Conservation (phyloP, 2,329 filamentous ascomycete genomes). For the Fusarium sp. region DNA sequence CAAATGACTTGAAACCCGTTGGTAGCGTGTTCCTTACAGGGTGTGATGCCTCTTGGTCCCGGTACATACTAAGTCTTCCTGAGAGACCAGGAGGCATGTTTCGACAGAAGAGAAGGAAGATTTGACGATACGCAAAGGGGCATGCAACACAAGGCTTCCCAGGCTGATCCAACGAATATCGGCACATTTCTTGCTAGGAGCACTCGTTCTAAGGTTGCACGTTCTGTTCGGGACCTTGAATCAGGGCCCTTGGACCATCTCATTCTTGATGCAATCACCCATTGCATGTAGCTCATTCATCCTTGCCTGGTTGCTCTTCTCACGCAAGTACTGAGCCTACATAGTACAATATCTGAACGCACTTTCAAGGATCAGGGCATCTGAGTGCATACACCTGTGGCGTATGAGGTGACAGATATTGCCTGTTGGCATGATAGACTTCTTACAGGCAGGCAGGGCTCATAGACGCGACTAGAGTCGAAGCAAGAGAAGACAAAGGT, state of each 20-base stretch:
- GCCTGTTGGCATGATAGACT: constrained; percentile 1
- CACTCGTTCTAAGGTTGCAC: constrained; percentile 28
- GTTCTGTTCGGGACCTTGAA: constrained; percentile 21
- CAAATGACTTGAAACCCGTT: constrained; percentile 38
- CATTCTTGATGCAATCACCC: constrained; percentile 13
- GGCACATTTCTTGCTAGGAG: constrained; percentile 30
- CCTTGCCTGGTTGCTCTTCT: constrained; percentile 24
- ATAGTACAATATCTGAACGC: constrained; percentile 14
- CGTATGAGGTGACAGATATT: constrained; percentile 12
- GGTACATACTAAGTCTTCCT: constrained; percentile 34
- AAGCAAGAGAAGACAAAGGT: constrained; percentile 21
- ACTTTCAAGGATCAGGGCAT: constrained; percentile 23
- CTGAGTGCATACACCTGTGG: constrained; percentile 23
- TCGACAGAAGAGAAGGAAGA: constrained; percentile 22
- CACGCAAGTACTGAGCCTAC: constrained; percentile 18
- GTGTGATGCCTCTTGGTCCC: constrained; percentile 35
- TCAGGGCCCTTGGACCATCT: constrained; percentile 10
- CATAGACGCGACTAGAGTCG: constrained; percentile 14
- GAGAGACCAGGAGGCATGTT: constrained; percentile 37
- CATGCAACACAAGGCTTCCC: constrained; percentile 24
- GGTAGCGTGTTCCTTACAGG: constrained; percentile 38
- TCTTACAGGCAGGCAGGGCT: constrained; percentile 6
- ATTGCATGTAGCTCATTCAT: constrained; percentile 6
- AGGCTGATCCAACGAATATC: constrained; percentile 24
- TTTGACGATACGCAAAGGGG: constrained; percentile 37